Evolutionary conservation across 2,329 filamentous ascomycete species (phyloP).

Genomic region (Pestalotiopsis sp.): DNA sequence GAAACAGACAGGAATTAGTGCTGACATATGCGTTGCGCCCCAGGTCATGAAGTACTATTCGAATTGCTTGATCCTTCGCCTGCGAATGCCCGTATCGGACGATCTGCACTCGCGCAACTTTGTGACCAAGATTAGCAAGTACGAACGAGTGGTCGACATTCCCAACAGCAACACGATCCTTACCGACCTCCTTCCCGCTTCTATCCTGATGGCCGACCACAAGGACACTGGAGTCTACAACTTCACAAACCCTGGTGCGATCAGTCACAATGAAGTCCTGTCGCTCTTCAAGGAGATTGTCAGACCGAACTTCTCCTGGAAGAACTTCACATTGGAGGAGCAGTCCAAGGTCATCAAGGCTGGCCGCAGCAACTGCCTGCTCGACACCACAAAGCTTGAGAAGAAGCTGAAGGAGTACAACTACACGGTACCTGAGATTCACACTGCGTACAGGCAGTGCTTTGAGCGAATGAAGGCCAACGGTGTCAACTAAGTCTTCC

Average conservation of each 20-base stretch:
- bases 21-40: neutral
- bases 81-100: slow-evolving; percentile 71
- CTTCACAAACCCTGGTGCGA: slow-evolving; percentile 71
- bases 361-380: slow-evolving; percentile 65
- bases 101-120: slow-evolving; percentile 69
- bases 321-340: slow-evolving; percentile 68
- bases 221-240: slow-evolving; percentile 67
- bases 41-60: slow-evolving; percentile 64
- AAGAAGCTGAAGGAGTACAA: slow-evolving; percentile 61
- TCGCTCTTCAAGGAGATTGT: slow-evolving; percentile 64
- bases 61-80: slow-evolving; percentile 63
- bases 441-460: slow-evolving; percentile 61
- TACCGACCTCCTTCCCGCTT: slow-evolving; percentile 63
- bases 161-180: slow-evolving; percentile 71
- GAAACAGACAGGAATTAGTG: neutral
- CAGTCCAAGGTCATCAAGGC: slow-evolving; percentile 70
- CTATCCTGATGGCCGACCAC: slow-evolving; percentile 62
- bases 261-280: slow-evolving; percentile 72
- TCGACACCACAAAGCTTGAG: slow-evolving; percentile 64
- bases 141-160: slow-evolving; percentile 66
- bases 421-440: slow-evolving; percentile 61
- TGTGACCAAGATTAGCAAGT: slow-evolving; percentile 69
- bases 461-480: slow-evolving; percentile 65
- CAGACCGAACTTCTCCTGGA: slow-evolving; percentile 61
- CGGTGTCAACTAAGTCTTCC: slow-evolving; percentile 39